Evolutionary conservation across 768 basidiomycete species (phyloP), one percentile per base, ranked within the genome.

Genomic region (Amanita rubescens): DNA sequence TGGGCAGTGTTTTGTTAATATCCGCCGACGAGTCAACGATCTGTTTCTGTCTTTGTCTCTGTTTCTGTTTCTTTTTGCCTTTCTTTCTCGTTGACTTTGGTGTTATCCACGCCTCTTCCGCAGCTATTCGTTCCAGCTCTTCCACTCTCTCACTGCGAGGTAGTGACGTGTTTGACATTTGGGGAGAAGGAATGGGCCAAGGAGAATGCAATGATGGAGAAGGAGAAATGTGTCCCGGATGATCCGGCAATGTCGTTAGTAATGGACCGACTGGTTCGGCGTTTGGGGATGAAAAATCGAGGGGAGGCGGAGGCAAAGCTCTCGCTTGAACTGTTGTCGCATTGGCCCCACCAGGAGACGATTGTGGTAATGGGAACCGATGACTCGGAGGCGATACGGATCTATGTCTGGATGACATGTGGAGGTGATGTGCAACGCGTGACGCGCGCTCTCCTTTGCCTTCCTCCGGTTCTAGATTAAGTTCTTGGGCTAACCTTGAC

Each of bases 81-180:
- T 56, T 59, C 61, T 33, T 64, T 54, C 61, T 60, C 27, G 27
- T 45, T 12, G 37, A 58, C 37, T 51, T 55, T 61, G 39, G 30
- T 45, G 53, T 44, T 48, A 51, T 45, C 38, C 55, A 34, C 51
- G 44, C 75, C 0, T 78, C 81, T 53, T 77, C 77, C 30, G 80
- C 84, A 0, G 85, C 88, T 74, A 92, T 81, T 64, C 77, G 75
- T 68, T 91, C 90, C 49, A 91, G 71, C 56, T 76, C 71, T 55
- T 80, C 79, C 6, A 91, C 86, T n/a, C 80, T 67, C 54, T 80
- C 76, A 60, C 78, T 79, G 69, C 75, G 80, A 27, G 70, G 62
- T 20, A 75, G 49, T 2, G 72, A 65, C 9, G 65, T 63, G 19
- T 69, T 64, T 34, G 67, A 66, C 30, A 74, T 63, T 58, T 84